Evolutionary conservation across 805 yeast species (phyloP).

Genomic region (Schwanniomyces sp.): DNA sequence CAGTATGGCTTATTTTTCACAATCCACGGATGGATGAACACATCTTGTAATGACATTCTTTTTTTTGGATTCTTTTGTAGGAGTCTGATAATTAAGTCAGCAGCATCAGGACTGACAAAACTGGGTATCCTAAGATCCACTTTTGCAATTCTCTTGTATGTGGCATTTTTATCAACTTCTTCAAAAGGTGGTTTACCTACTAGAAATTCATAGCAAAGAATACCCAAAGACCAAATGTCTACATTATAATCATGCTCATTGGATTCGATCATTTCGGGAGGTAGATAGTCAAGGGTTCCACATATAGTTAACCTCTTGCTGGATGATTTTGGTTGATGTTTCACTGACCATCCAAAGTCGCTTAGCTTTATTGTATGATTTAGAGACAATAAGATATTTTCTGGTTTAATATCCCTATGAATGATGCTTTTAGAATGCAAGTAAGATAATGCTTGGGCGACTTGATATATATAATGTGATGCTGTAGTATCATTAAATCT

Average conservation of each 20-base stretch:
- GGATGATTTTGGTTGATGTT: conserved; percentile 8
- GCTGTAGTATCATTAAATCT: conserved; percentile 74
- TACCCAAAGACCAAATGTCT: conserved; percentile 93
- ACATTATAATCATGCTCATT: conserved; percentile 75
- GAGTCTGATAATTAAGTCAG: conserved; percentile 65
- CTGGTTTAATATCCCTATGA: conserved; percentile 94
- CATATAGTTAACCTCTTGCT: conserved; percentile 76
- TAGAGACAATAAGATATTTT: conserved; percentile 77
- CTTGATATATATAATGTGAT: conserved; percentile 77
- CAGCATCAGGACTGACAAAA: conserved; percentile 70
- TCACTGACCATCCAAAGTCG: conserved; percentile 95
- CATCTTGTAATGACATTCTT: conserved; percentile 60
- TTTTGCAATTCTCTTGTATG: conserved; percentile 75
- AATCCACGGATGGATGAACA: conserved; percentile 85
- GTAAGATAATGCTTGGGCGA: conserved; percentile 75
- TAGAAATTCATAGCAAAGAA: conserved; percentile 78
- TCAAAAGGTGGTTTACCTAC: conserved; percentile 94
- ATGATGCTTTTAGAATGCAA: conserved; percentile 79
- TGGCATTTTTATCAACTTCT: conserved; percentile 71
- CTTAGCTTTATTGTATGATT: conserved; percentile 79
- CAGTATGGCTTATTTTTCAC: conserved; percentile 60
- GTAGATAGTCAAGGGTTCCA: conserved; percentile 91
- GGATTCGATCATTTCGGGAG: conserved; percentile 93
- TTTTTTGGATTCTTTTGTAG: conserved; percentile 68
- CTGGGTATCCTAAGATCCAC: conserved; percentile 77